Evolutionary conservation across 148 eudicot genomes (phyloP).

Genomic region (Chenopodium suecicum): DNA sequence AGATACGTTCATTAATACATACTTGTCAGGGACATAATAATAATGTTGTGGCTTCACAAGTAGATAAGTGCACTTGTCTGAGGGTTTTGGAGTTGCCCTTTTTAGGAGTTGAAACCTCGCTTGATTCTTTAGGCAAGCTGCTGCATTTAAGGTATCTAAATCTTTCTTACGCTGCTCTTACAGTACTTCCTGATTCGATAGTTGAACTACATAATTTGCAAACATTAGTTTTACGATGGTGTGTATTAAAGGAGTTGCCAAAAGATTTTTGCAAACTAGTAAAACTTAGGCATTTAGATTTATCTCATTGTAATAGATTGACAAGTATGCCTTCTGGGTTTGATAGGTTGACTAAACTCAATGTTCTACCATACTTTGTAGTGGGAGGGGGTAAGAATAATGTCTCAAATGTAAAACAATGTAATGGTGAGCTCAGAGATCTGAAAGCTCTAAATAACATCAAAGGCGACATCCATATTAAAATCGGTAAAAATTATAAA

Average conservation of each 20-base stretch:
- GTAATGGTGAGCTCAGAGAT: too few relatives aligned
- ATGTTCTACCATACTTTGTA: not conserved
- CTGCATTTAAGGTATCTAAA: slow-evolving; percentile 13
- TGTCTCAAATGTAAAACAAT: too few relatives aligned
- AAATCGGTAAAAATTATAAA: not conserved
- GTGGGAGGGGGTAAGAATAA: not conserved
- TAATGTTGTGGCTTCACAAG: too few relatives aligned
- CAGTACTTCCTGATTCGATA: not conserved
- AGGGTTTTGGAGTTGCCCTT: too few relatives aligned
- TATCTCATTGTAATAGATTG: not conserved
- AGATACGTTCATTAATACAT: too few relatives aligned
- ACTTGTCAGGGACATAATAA: too few relatives aligned
- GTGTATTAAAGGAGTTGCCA: slow-evolving; percentile 24
- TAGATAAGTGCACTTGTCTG: too few relatives aligned
- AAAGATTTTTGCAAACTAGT: slow-evolving; percentile 17
- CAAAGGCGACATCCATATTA: too few relatives aligned
- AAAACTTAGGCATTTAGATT: slow-evolving; percentile 16
- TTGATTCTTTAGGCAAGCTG: slow-evolving; percentile 18
- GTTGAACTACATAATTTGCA: slow-evolving; percentile 29
- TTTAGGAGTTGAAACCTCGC: too few relatives aligned
- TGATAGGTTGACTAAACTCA: slow-evolving; percentile 16
- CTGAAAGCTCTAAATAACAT: not conserved
- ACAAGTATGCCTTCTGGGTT: slow-evolving; percentile 27
- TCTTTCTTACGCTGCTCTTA: too few relatives aligned
- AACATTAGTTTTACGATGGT: not conserved